Evolutionary conservation across 2,329 filamentous ascomycete genomes (phyloP).

Genomic region (Penicillium sp.): DNA sequence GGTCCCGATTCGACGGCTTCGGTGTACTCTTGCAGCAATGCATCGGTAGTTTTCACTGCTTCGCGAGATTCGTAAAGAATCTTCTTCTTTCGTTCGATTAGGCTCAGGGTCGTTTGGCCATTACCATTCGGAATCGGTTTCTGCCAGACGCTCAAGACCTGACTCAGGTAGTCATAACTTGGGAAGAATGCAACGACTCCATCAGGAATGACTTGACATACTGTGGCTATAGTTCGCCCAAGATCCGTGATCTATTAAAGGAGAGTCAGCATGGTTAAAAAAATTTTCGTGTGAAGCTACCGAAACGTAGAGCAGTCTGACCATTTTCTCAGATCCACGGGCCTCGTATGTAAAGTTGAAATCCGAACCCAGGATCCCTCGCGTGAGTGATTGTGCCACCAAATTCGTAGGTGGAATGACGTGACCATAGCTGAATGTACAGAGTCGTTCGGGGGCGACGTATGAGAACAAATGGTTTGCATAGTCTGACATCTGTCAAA

Average conservation of each 20-base stretch:
- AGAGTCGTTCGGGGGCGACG: slow-evolving; percentile 62
- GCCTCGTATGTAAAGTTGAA: slow-evolving; percentile 90
- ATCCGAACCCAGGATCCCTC: slow-evolving; percentile 48
- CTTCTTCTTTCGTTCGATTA: slow-evolving; percentile 35
- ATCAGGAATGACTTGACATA: slow-evolving; percentile 75
- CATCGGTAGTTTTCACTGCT: slow-evolving; percentile 55
- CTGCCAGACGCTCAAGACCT: slow-evolving; percentile 67
- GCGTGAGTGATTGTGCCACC: slow-evolving; percentile 69
- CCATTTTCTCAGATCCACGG: slow-evolving; percentile 66
- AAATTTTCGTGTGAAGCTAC: not conserved
- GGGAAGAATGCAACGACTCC: slow-evolving; percentile 95
- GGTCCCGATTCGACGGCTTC: slow-evolving; percentile 61
- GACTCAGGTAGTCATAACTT: slow-evolving; percentile 85
- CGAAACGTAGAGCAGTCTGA: slow-evolving; percentile 25
- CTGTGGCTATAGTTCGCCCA: slow-evolving; percentile 69
- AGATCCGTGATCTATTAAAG: slow-evolving; percentile 62
- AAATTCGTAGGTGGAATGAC: slow-evolving; percentile 84
- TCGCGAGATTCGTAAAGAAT: slow-evolving; percentile 58
- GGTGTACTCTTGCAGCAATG: slow-evolving; percentile 72
- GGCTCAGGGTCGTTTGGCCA: slow-evolving; percentile 28
- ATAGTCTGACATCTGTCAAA: slow-evolving; percentile 76
- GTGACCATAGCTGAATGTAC: slow-evolving; percentile 87
- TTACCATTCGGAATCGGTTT: slow-evolving; percentile 30
- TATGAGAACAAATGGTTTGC: slow-evolving; percentile 81
- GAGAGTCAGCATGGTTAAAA: slow-evolving; percentile 5